Evolutionary conservation across 2,329 filamentous ascomycete species (phyloP), one percentile per base, ranked within the genome.

Genomic region (Leptographium lundbergii): DNA sequence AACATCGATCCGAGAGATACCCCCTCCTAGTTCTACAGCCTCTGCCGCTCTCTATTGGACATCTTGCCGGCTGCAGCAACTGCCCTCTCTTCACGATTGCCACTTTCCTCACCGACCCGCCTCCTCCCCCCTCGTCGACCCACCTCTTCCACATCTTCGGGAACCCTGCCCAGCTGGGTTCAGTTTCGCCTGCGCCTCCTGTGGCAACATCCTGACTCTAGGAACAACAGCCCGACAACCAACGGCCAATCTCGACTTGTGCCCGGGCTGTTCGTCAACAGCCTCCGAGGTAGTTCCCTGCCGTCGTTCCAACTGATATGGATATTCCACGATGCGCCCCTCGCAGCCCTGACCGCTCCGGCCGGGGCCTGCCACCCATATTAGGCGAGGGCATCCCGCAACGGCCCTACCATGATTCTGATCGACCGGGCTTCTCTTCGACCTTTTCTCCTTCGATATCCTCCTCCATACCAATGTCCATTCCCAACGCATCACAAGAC

Each of bases 401-500:
- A 22, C 48, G 59, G 10, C 50, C 58, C 14, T 65, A 60, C 32
- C 56, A 47, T 22, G 57, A 55, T 39, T 24, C 48, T 27, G 34
- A 47, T 25, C 62, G 61, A 32, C 47, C 61, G 7, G 54, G 57
- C 29, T 61, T 53, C 52, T 59, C 63, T 9, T 59, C 64, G 11
- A 67, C 69, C n/a, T 64, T 62, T 57, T 67, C 68, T 61, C 68
- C 70, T 19, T 65, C 69, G 11, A 62, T 67, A 42, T 51, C 66
- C 24, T 61, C 68, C 25, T 39, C 71, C 11, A 68, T 69, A 42
- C 70, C 71, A 2, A 71, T 72, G 70, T 67, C 69, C 27, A 73
- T 73, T 64, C 68, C 67, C 56, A 70, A 68, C 59, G 66, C 64
- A 51, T 66, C 67, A 55, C 65, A 64, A 13, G 65, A 67, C n/a